A percentile compares a stretch with the other conserved stretches of the same genome.
phyloP scores from a whole-genome alignment of 495 filamentous ascomycete species.

The Friedmanniomyces endolithicus region DNA sequence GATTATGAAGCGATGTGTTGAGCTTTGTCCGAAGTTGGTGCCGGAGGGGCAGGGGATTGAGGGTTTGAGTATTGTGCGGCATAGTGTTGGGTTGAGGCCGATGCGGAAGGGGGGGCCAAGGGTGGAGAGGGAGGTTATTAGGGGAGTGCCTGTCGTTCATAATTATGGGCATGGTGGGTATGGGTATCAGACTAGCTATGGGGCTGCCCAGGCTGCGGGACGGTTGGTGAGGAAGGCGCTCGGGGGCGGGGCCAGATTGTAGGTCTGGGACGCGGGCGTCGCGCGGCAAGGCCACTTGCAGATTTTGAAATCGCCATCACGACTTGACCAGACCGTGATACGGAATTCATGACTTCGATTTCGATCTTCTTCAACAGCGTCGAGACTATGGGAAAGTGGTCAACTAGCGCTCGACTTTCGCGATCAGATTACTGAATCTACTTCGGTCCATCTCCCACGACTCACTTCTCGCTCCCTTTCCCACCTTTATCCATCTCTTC shows the following conservation, averaged over 20 bases:
- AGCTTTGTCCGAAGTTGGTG: slow-evolving; percentile 59
- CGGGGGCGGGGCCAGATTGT: not conserved
- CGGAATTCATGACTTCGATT: too few species aligned
- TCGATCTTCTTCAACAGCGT: too few species aligned
- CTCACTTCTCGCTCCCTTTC: too few species aligned
- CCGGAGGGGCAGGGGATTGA: slow-evolving; percentile 62
- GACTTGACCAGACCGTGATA: too few species aligned
- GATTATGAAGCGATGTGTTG: slow-evolving; percentile 79
- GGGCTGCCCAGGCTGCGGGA: slow-evolving; percentile 59
- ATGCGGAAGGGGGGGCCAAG: slow-evolving; percentile 61
- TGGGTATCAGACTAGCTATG: slow-evolving; percentile 78
- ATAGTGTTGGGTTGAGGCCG: slow-evolving; percentile 79
- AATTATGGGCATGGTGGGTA: slow-evolving; percentile 95
- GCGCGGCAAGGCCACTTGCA: too few species aligned
- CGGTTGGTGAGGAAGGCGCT: slow-evolving; percentile 53
- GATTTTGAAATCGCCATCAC: too few species aligned
- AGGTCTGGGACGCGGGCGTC: not conserved
- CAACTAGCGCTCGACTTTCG: too few species aligned
- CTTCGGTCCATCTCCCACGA: too few species aligned
- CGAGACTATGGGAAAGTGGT: too few species aligned
- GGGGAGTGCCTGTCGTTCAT: slow-evolving; percentile 69
- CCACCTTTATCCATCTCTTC: too few species aligned
- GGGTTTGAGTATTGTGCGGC: slow-evolving; percentile 70
- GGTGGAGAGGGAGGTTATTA: slow-evolving; percentile 67
- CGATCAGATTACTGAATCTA: too few species aligned